Percentiles rank a stretch among this genome's conserved stretches.
Conservation (phyloP, 108 stramenopile species). For the Mayamaea pseudoterrestris region DNA sequence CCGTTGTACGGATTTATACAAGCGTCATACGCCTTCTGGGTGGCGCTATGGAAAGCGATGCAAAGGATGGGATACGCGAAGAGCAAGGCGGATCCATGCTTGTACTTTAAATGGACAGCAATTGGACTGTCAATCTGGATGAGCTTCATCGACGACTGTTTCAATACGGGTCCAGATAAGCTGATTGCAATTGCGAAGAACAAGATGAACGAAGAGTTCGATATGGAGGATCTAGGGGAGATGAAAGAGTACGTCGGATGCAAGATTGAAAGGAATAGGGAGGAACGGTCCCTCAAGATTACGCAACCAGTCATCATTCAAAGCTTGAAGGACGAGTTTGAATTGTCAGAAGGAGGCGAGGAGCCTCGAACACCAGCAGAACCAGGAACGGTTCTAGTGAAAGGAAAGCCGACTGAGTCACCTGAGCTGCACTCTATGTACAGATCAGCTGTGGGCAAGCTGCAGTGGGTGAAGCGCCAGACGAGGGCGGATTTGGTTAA, state of each 20-base stretch:
- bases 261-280: constrained; percentile 11
- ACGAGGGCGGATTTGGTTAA: too few relatives aligned
- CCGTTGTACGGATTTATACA: too few relatives aligned
- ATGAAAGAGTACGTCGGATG: constrained; percentile 31
- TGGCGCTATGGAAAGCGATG: too few relatives aligned
- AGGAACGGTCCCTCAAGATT: constrained; percentile 5
- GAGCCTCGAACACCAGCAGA: too few relatives aligned
- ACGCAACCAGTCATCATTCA: constrained; percentile 36
- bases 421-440: too few relatives aligned
- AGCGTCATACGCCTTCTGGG: too few relatives aligned
- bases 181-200: constrained; percentile 3
- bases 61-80: constrained; percentile 5
- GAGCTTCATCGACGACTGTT: constrained; percentile 29
- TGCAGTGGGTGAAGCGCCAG: too few relatives aligned
- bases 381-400: too few relatives aligned
- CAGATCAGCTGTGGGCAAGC: too few relatives aligned
- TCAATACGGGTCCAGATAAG: constrained; percentile 6
- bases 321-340: too few relatives aligned
- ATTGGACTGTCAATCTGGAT: constrained; percentile 11
- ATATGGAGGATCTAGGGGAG: constrained; percentile 15
- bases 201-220: constrained; percentile 11
- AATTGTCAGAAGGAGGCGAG: too few relatives aligned
- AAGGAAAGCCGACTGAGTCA: too few relatives aligned
- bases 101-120: constrained; percentile 14
- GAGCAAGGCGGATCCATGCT: constrained; percentile 18